phyloP scores from a whole-genome alignment of 1,139 yeast genomes.

The Pichia sp. region DNA sequence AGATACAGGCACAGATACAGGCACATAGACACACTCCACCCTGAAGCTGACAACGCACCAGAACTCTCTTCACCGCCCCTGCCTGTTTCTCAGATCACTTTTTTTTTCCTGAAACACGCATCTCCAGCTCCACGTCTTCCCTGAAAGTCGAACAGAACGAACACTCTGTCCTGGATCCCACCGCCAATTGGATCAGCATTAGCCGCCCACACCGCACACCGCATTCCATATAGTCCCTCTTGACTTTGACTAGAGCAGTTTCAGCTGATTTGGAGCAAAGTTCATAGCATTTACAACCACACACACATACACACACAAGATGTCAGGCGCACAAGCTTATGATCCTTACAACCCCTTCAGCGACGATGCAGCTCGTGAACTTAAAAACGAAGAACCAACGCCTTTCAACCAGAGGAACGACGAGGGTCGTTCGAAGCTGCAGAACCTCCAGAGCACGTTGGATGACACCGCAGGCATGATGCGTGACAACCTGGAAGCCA shows the following conservation, averaged over 20 bases:
- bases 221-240: too few relatives aligned
- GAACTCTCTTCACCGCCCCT: background rate
- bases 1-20: too few relatives aligned
- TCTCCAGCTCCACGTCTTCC: background rate
- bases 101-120: background rate
- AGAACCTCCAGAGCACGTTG: conserved; percentile 29
- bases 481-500: conserved; percentile 96
- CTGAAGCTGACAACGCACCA: background rate
- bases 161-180: background rate
- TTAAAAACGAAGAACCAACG: conserved; percentile 15
- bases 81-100: background rate
- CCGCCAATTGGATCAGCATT: too few relatives aligned
- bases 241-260: too few relatives aligned
- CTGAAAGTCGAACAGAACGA: background rate
- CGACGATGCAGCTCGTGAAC: conserved; percentile 29
- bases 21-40: background rate
- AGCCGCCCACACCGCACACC: too few relatives aligned
- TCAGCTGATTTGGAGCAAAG: too few relatives aligned
- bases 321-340: conserved; percentile 34
- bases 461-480: conserved; percentile 91
- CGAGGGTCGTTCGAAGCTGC: conserved; percentile 21
- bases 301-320: conserved; percentile 7
- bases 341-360: conserved; percentile 33
- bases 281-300: background rate
- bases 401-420: conserved; percentile 12